Conservation (phyloP, 2,329 filamentous ascomycete species). For the Arachnomyces sp. region DNA sequence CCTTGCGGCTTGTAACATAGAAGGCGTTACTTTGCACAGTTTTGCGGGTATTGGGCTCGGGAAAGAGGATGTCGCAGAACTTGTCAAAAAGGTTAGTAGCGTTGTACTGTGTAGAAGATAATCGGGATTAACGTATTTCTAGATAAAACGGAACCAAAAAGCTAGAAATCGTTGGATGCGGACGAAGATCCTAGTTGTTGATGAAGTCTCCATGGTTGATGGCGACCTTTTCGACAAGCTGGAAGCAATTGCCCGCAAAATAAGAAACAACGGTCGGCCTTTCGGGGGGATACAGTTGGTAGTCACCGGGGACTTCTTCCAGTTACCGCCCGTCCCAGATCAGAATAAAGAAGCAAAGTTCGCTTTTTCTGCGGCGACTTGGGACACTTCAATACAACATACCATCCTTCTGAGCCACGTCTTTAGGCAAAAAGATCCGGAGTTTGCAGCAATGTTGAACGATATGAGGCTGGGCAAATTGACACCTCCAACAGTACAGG, state of each 20-base stretch:
- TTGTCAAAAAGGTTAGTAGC: conserved; percentile 65
- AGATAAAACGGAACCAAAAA: conserved; percentile 77
- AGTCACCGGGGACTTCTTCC: conserved; percentile 96
- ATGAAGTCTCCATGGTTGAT: conserved; percentile 98
- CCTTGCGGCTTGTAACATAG: conserved; percentile 92
- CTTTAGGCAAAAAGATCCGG: conserved; percentile 86
- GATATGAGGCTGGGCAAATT: conserved; percentile 91
- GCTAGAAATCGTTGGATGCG: conserved; percentile 81
- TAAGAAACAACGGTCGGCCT: conserved; percentile 83
- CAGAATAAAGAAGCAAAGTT: conserved; percentile 69
- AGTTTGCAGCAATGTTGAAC: conserved; percentile 92
- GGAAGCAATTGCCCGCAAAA: conserved; percentile 72
- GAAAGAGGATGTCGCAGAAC: conserved; percentile 71
- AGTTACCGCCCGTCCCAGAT: conserved; percentile 88
- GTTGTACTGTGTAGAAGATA: conserved; percentile 12
- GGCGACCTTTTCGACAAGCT: conserved; percentile 96
- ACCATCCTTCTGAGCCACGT: conserved; percentile 93
- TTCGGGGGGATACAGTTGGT: conserved; percentile 96
- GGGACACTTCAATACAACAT: conserved; percentile 87
- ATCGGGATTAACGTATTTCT: conserved; percentile 2
- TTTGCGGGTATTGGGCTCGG: conserved; percentile 93
- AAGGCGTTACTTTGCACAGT: conserved; percentile 90
- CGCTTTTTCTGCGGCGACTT: conserved; percentile 84
- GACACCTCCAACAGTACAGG: conserved; percentile 63
- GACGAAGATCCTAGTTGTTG: conserved; percentile 80